Base-by-base conservation (phyloP, 352 stramenopile genomes). In the Elongisporangium prolatum region DNA sequence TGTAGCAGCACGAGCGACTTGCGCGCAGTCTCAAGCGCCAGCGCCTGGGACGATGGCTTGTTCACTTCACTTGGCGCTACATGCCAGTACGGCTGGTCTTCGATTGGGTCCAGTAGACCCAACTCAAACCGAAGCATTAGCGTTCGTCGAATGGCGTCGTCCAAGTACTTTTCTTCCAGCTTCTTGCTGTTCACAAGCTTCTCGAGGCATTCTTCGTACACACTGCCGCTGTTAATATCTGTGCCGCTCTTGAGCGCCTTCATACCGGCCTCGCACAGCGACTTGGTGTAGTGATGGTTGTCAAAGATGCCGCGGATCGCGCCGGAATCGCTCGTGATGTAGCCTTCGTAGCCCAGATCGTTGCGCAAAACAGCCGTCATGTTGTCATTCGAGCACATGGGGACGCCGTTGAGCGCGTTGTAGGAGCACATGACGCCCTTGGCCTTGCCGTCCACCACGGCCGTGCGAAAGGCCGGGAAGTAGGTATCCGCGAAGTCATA, bases 371-470 rank as follows among this genome's bases (percentile, higher is more conserved):
- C 54, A 14, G 80, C 67, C 11, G 80, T 85, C 16, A 98, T 72
- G 21, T 77, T 67, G 11, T 77, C 55, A 64, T 98, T 97, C 3
- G 91, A 85, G 67, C 96, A 98, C 61, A 93, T 87, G 3, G 96
- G 96, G 34, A 97, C 70, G 17, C 93, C 93, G 64, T 98, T 98
- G 4, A 98, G 65, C 40, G 84, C 86, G 64, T 99, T 98, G 80
- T 99, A 99, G 48, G 85, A 95, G 74, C 96, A 99, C 96, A 99
- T 98, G 63, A 98, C 58, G 6, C 86, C 79, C 20, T 83, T 91
- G 8, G 83, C 91, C 4, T 85, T 72, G 5, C 68, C 91, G 5
- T 96, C 75, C 49, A 72, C 75, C 4, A 98, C 75, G 22, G 90
- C 93, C 24, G 84, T 72, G 21, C 80, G 75, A 59, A 98, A 96